Base-by-base conservation (phyloP, 257 asterid genomes). In the Plectranthus barbatus region DNA sequence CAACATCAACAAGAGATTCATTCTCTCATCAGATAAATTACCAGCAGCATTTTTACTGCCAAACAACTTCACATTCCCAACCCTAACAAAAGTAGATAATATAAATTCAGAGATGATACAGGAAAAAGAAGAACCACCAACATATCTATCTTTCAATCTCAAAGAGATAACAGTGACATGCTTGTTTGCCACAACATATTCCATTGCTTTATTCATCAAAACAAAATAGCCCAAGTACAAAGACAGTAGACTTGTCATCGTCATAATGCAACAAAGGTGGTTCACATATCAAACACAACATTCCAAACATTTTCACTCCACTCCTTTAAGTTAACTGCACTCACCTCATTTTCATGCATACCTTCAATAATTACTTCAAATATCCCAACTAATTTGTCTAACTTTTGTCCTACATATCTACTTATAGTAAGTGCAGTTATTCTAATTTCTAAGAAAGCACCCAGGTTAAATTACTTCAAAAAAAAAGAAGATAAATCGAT, bases 241-340 rank as follows among this genome's bases (percentile, higher is more conserved):
- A 42, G 3, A 18, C 51, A 69, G 57, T 64, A 61, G 58, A 57
- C 44, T 52, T 39, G 15, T 70, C 65, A 70, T 54, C 26, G 53
- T 21, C 46, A 70, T 62, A 45, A 34, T 17, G 34, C 11, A 52
- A 41, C 56, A 20, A 51, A 26, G 31, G 59, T 47, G 45, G 54
- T 54, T 62, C 70, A 62, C 56, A 41, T 4, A 60, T 68, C 42
- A 59, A 59, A 18, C 45, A 39, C 15, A 15, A 68, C 59, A 24
- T 59, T 58, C 44, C 57, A 67, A 37, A 67, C 0, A 15, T 50
- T 9, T 49, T n/a, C 39, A 39, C 34, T 67, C 64, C 31, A 21
- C 29, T 6, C 31, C 14, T 24, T 34, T 24, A n/a, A n/a, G n/a
- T n/a, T 26, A 15, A 31, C 39, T 29, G 48, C 26, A 23, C 19